phyloP scores from a whole-genome alignment of 2,329 filamentous ascomycete genomes.

The Aureobasidium vineae region DNA sequence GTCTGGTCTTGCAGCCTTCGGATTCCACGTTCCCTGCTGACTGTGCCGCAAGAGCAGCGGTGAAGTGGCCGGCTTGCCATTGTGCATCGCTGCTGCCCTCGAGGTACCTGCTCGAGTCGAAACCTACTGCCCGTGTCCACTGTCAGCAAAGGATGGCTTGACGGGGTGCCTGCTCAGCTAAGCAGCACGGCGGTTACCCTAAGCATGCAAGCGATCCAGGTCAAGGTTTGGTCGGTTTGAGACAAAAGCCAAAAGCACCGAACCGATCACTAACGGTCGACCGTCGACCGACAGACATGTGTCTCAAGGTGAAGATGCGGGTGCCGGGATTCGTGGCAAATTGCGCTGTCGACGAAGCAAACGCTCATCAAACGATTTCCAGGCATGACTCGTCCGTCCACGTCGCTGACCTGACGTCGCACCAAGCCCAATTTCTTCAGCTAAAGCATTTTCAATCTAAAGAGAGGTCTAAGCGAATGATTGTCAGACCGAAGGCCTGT shows the following conservation, averaged over 20 bases:
- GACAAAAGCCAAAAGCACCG: constrained; percentile 24
- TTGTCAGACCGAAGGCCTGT: constrained; percentile 14
- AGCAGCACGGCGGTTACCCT: constrained; percentile 13
- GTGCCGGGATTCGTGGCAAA: constrained; percentile 22
- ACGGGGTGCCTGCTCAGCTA: constrained; percentile 17
- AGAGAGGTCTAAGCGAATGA: constrained; percentile 17
- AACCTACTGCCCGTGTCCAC: constrained; percentile 6
- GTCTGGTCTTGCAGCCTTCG: constrained; percentile 19
- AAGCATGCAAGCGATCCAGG: constrained; percentile 19
- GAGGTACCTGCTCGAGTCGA: constrained; percentile 3
- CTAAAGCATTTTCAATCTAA: constrained; percentile 25
- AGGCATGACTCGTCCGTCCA: constrained; percentile 16
- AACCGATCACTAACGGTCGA: constrained; percentile 18
- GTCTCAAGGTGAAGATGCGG: constrained; percentile 22
- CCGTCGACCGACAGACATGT: constrained; percentile 19
- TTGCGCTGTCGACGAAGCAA: constrained; percentile 25
- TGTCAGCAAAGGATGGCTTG: constrained; percentile 14
- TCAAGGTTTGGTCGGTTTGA: constrained; percentile 26
- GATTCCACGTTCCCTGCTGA: constrained; percentile 13
- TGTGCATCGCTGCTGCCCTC: constrained; percentile 10
- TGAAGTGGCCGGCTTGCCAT: not conserved
- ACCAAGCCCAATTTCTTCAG: constrained; percentile 22
- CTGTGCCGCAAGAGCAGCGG: constrained; percentile 20
- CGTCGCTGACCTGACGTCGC: constrained; percentile 16
- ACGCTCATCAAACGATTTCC: constrained; percentile 17